A percentile compares a stretch with the other conserved stretches of the same genome.
phyloP scores from a whole-genome alignment of 192 early-diverging fungal genomes.

The Podila clonocystis region DNA sequence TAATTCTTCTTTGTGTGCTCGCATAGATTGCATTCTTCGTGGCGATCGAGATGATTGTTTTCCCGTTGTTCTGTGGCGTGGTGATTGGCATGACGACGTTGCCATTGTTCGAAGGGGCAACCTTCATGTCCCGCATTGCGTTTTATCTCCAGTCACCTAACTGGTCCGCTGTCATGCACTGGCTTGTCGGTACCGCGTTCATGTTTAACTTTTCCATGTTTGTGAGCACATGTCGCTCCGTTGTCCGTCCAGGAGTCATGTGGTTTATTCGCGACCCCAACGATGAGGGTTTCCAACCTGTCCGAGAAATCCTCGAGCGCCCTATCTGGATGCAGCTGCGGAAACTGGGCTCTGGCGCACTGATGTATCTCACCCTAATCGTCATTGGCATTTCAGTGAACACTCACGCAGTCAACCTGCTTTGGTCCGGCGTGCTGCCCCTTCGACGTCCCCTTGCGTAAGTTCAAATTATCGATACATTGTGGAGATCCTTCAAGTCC shows the following conservation, averaged over 20 bases:
- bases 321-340: conserved; percentile 78
- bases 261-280: conserved; percentile 99
- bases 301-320: conserved; percentile 91
- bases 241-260: conserved; percentile 93
- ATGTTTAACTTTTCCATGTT: conserved; percentile 96
- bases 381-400: conserved; percentile 75
- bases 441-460: conserved; percentile 74
- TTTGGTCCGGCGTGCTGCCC: conserved; percentile 61
- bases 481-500: too few relatives aligned
- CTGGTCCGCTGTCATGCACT: conserved; percentile 83
- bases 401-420: conserved; percentile 41
- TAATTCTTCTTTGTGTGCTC: neutral
- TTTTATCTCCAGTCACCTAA: conserved; percentile 71
- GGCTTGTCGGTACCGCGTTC: conserved; percentile 92
- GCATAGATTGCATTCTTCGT: conserved; percentile 85
- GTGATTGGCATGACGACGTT: conserved; percentile 86
- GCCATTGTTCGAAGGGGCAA: conserved; percentile 75
- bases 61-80: conserved; percentile 90
- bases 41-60: conserved; percentile 84
- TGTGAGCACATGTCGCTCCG: conserved; percentile 80
- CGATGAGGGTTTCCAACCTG: conserved; percentile 93
- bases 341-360: conserved; percentile 82
- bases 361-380: conserved; percentile 89
- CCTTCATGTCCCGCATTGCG: conserved; percentile 61
- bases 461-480: conserved; percentile 20